Percentiles rank a stretch among this genome's conserved stretches.
Evolutionary conservation across 73 alveolate genomes (phyloP).

Genomic region (Durusdinium trenchii): DNA sequence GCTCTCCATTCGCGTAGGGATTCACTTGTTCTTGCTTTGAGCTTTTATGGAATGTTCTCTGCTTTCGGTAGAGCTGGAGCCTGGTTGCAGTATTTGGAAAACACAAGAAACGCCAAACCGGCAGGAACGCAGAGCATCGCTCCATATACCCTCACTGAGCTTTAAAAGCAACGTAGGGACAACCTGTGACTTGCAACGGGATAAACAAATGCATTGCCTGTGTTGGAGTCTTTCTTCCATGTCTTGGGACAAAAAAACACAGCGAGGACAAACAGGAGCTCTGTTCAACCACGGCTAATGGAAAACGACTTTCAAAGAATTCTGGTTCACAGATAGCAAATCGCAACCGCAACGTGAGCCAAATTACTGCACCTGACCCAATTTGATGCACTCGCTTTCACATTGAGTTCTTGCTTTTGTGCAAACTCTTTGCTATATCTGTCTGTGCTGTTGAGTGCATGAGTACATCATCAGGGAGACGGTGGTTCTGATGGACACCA

Average conservation of each 20-base stretch:
- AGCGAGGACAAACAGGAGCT: neutral
- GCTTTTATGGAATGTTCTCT: neutral
- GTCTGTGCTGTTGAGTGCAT: no score
- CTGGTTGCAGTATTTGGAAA: constrained; percentile 62
- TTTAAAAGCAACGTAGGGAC: no score
- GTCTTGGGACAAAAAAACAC: neutral
- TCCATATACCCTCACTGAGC: no score
- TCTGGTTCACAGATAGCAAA: neutral
- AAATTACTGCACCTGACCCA: constrained; percentile 67
- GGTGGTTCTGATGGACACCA: no score
- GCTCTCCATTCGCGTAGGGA: neutral
- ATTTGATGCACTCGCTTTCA: constrained; percentile 69
- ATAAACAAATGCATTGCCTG: neutral
- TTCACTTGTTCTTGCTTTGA: neutral
- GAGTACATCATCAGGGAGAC: no score
- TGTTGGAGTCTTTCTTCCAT: neutral
- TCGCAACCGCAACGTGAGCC: constrained; percentile 37
- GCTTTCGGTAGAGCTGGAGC: constrained; percentile 46
- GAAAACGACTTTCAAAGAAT: constrained; percentile 56
- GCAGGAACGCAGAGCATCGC: no score
- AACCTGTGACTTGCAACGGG: neutral
- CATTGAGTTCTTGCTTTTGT: no score
- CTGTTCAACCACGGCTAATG: constrained; percentile 4
- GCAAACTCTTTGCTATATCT: no score
- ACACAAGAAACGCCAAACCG: neutral